Conservation (phyloP, 2,329 filamentous ascomycete genomes). For the Scedosporium minutisporum region DNA sequence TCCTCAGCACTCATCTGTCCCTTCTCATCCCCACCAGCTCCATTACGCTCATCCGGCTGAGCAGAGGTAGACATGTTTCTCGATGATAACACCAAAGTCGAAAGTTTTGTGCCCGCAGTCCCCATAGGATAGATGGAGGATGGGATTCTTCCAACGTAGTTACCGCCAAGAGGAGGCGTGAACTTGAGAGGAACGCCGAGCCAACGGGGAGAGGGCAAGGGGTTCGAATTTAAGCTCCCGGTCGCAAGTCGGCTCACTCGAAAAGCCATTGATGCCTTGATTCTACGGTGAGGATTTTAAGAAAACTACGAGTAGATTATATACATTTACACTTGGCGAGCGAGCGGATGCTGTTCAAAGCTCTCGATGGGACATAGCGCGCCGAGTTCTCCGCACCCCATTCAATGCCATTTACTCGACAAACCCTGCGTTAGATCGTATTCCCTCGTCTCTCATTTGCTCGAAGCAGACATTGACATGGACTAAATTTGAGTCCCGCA, state of each 20-base stretch:
- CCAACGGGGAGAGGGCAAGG: not conserved
- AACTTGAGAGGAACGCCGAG: not conserved
- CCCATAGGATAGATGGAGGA: too few relatives aligned
- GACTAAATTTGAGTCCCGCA: too few relatives aligned
- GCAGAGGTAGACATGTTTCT: not conserved
- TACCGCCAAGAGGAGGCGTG: not conserved
- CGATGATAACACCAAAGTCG: too few relatives aligned
- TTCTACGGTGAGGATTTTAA: not conserved
- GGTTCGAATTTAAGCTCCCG: not conserved
- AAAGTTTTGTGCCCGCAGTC: too few relatives aligned
- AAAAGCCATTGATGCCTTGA: not conserved
- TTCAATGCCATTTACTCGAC: too few relatives aligned
- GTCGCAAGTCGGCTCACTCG: not conserved
- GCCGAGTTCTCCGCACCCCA: too few relatives aligned
- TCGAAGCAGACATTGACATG: not conserved
- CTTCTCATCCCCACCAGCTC: not conserved
- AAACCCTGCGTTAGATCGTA: not conserved
- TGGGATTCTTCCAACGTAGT: not conserved
- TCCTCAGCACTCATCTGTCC: constrained; percentile 5
- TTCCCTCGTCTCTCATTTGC: not conserved
- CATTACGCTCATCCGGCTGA: not conserved
- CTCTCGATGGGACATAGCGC: too few relatives aligned
- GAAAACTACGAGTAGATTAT: not conserved
- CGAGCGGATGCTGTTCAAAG: too few relatives aligned
- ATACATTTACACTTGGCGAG: not conserved